Evolutionary conservation across 2,329 filamentous ascomycete genomes (phyloP).

Genomic region (Clonostachys chloroleuca): DNA sequence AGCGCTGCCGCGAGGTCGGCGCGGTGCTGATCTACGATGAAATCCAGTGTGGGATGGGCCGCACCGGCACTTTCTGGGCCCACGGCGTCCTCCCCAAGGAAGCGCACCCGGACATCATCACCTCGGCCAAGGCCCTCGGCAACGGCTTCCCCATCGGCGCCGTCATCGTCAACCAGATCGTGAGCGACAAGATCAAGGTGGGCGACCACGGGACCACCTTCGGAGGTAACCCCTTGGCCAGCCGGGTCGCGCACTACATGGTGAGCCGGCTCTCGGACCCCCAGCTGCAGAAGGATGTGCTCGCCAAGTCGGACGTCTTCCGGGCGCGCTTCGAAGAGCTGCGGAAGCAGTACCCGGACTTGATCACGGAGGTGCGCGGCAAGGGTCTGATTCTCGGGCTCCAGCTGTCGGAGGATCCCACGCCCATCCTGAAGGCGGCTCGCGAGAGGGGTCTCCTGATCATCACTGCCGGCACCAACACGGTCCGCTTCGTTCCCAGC

Average conservation of each 20-base stretch:
- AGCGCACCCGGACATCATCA: conserved; percentile 90
- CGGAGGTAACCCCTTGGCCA: conserved; percentile 85
- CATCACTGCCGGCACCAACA: conserved; percentile 92
- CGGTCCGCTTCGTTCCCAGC: conserved; percentile 85
- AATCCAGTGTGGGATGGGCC: conserved; percentile 89
- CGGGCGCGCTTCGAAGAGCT: conserved; percentile 40
- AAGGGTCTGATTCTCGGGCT: conserved; percentile 82
- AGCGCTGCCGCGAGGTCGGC: conserved; percentile 79
- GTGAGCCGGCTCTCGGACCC: conserved; percentile 71
- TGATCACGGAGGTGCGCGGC: conserved; percentile 77
- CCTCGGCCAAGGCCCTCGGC: conserved; percentile 91
- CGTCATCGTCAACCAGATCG: conserved; percentile 32
- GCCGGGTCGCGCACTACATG: conserved; percentile 80
- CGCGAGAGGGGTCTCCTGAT: conserved; percentile 83
- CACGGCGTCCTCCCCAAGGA: conserved; percentile 69
- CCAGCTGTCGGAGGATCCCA: conserved; percentile 72
- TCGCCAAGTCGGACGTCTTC: conserved; percentile 57
- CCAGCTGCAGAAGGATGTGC: conserved; percentile 64
- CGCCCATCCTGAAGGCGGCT: conserved; percentile 75
- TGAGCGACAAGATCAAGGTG: conserved; percentile 34
- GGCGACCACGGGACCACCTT: conserved; percentile 95
- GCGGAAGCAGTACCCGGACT: conserved; percentile 50
- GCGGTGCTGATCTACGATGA: conserved; percentile 93
- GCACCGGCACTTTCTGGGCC: conserved; percentile 89
- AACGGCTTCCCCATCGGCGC: conserved; percentile 96